Evolutionary conservation across 352 stramenopile genomes (phyloP).

Genomic region (Globisporangium cederbergense): DNA sequence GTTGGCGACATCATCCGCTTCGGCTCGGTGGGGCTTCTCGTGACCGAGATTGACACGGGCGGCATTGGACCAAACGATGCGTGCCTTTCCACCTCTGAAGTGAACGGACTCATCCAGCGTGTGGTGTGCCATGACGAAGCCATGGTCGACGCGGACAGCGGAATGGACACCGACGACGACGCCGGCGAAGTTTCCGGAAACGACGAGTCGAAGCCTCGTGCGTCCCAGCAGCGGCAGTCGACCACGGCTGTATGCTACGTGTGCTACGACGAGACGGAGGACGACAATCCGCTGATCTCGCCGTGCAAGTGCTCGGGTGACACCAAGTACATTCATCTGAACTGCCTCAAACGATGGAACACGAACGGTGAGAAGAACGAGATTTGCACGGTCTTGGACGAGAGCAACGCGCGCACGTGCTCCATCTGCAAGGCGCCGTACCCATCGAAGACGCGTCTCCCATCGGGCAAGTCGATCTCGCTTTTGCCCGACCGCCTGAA

Average conservation of each 20-base stretch:
- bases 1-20: conserved; percentile 88
- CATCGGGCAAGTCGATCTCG: conserved; percentile 70
- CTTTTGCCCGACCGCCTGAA: conserved; percentile 70
- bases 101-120: conserved; percentile 77
- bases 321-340: conserved; percentile 95
- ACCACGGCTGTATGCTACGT: conserved; percentile 85
- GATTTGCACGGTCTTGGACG: conserved; percentile 83
- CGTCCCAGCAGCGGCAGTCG: conserved; percentile 68
- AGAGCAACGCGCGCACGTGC: conserved; percentile 81
- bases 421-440: conserved; percentile 87
- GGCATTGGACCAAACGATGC: conserved; percentile 66
- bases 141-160: conserved; percentile 75
- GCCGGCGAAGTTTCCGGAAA: conserved; percentile 81
- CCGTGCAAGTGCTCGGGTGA: conserved; percentile 94
- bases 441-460: conserved; percentile 73
- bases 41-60: conserved; percentile 83
- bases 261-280: conserved; percentile 84
- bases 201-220: conserved; percentile 74
- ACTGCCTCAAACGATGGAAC: conserved; percentile 95
- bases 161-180: conserved; percentile 84
- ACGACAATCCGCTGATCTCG: conserved; percentile 91
- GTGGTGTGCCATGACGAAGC: conserved; percentile 80
- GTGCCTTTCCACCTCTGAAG: conserved; percentile 66
- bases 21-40: conserved; percentile 72
- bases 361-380: conserved; percentile 89